Conservation (phyloP, 805 yeast genomes). For the Pichia gijzeniarum region DNA sequence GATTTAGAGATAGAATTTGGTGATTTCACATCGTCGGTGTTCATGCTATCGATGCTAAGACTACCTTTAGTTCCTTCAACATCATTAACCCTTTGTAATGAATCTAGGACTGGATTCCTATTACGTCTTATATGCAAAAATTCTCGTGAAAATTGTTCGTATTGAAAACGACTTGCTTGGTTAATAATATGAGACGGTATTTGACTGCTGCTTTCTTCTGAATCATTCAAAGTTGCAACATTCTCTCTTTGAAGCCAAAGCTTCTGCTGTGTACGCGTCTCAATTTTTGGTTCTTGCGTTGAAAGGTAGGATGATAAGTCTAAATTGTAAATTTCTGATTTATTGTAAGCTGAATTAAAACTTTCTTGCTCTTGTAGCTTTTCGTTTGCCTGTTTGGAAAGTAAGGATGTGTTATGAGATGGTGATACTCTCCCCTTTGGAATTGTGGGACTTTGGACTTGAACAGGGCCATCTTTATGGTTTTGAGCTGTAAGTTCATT, state of each 20-base stretch:
- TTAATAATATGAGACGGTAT: constrained; percentile 23
- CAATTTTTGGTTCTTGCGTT: constrained; percentile 34
- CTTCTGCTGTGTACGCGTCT: constrained; percentile 75
- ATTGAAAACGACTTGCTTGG: constrained; percentile 59
- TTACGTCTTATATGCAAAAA: constrained; percentile 63
- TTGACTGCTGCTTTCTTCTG: constrained; percentile 25
- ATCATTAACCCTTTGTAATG: constrained; percentile 31
- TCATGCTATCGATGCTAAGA: background rate
- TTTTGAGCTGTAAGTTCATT: no score
- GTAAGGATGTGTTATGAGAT: background rate
- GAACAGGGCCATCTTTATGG: no score
- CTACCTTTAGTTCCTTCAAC: background rate
- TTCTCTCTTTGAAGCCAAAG: constrained; percentile 76
- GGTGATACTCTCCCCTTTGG: no score
- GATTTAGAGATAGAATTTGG: constrained; percentile 1
- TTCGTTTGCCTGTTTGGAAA: constrained; percentile 4
- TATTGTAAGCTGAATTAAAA: background rate
- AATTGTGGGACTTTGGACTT: no score
- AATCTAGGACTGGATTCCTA: constrained; percentile 61
- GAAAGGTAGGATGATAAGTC: constrained; percentile 28
- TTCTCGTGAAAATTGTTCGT: constrained; percentile 71
- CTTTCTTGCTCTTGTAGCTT: background rate
- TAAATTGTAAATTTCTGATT: constrained; percentile 4
- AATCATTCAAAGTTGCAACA: constrained; percentile 53
- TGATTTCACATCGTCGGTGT: background rate